Percentiles rank a stretch among this genome's conserved stretches.
phyloP scores from a whole-genome alignment of 352 stramenopile species.

The Chrysophaeum taylorii region DNA sequence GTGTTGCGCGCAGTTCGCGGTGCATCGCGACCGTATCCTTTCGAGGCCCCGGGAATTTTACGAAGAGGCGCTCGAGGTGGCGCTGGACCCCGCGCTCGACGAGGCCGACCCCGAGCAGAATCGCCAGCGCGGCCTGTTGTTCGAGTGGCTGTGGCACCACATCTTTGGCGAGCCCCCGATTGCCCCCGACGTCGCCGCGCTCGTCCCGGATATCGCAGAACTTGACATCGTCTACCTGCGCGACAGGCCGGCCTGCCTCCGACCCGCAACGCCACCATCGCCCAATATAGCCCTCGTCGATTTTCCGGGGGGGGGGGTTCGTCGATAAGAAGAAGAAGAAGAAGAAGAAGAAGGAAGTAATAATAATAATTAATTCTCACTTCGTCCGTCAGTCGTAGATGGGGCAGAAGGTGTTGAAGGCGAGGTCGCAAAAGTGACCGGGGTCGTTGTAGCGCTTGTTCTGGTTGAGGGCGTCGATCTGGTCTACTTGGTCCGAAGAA shows the following conservation, averaged over 20 bases:
- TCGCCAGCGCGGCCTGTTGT: slow-evolving; percentile 20
- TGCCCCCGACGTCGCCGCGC: background rate
- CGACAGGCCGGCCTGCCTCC: too few relatives aligned
- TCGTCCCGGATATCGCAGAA: background rate
- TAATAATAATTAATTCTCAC: too few relatives aligned
- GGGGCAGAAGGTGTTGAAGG: slow-evolving; percentile 53
- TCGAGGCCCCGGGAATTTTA: slow-evolving; percentile 12
- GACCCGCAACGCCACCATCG: too few relatives aligned
- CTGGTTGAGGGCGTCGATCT: slow-evolving; percentile 51
- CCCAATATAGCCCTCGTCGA: too few relatives aligned
- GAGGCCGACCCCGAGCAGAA: slow-evolving; percentile 11
- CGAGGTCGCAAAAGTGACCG: slow-evolving; percentile 47
- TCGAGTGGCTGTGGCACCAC: slow-evolving; percentile 24
- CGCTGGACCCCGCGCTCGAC: background rate
- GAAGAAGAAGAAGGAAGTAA: too few relatives aligned
- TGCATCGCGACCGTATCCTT: slow-evolving; percentile 17
- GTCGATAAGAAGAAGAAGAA: too few relatives aligned
- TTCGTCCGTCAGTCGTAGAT: slow-evolving; percentile 49
- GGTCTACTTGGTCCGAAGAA: slow-evolving; percentile 46
- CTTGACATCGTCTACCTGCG: slow-evolving; percentile 11
- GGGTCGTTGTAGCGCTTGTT: slow-evolving; percentile 61
- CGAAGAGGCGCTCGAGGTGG: slow-evolving; percentile 4
- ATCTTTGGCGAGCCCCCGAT: slow-evolving; percentile 19
- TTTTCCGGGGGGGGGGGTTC: too few relatives aligned
- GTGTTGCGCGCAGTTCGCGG: slow-evolving; percentile 25